Conservation (phyloP, 257 asterid species). For the Rubia yunnanensis region DNA sequence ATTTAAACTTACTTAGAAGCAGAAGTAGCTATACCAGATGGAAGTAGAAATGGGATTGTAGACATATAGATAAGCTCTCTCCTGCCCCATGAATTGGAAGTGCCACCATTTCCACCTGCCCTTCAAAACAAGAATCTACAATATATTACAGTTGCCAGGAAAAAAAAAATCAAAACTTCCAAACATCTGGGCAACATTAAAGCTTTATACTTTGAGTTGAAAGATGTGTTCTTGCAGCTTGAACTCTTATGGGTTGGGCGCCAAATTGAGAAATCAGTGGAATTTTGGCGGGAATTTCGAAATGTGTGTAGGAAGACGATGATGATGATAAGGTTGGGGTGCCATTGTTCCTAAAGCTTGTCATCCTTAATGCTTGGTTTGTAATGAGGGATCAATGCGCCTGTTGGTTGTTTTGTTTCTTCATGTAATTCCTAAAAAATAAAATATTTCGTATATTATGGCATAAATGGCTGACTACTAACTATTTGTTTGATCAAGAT, state of each 20-base stretch:
- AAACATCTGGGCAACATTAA: neutral
- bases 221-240: constrained; percentile 20
- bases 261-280: constrained; percentile 18
- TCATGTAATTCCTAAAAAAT: neutral
- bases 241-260: constrained; percentile 21
- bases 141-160: neutral
- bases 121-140: constrained; percentile 4
- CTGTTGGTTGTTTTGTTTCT: neutral
- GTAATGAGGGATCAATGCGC: neutral
- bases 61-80: constrained; percentile 45
- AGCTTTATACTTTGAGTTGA: constrained; percentile 3
- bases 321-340: constrained; percentile 19
- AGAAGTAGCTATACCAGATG: constrained; percentile 20
- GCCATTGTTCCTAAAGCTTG: constrained; percentile 26
- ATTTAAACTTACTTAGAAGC: constrained; percentile 34
- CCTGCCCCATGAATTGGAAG: constrained; percentile 31
- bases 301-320: constrained; percentile 11
- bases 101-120: constrained; percentile 13
- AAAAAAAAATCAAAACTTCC: too few relatives aligned
- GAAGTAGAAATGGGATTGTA: constrained; percentile 43
- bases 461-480: too few relatives aligned
- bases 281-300: constrained; percentile 17
- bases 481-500: too few relatives aligned
- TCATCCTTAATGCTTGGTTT: constrained; percentile 25
- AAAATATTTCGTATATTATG: too few relatives aligned